A percentile compares a stretch with the other conserved stretches of the same genome.
Conservation (phyloP, 2,329 filamentous ascomycete species). For the Calonectria montana region DNA sequence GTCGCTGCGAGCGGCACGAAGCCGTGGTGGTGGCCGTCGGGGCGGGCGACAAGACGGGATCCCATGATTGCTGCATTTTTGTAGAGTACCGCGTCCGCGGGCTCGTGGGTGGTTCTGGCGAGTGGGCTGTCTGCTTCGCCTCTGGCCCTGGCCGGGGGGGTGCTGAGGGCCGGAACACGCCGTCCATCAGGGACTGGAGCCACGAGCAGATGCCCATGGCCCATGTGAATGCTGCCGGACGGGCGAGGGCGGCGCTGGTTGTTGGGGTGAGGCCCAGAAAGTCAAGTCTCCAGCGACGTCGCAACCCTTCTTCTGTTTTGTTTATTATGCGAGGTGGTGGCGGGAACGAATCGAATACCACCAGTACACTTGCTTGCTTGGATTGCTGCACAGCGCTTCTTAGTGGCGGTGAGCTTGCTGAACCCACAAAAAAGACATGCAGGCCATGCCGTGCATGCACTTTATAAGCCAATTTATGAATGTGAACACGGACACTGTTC, state of each 20-base stretch:
- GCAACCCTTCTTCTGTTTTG: neutral
- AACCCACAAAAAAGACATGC: slow-evolving; percentile 15
- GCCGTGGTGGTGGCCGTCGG: slow-evolving; percentile 7
- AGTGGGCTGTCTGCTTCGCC: slow-evolving; percentile 10
- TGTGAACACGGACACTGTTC: slow-evolving; percentile 10
- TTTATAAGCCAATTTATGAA: slow-evolving; percentile 16
- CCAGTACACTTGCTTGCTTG: slow-evolving; percentile 5
- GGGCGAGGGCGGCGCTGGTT: neutral
- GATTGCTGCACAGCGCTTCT: slow-evolving; percentile 1
- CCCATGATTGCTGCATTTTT: slow-evolving; percentile 8
- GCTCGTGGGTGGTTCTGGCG: neutral
- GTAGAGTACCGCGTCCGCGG: slow-evolving; percentile 11
- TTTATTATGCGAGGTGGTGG: slow-evolving; percentile 17
- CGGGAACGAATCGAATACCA: neutral
- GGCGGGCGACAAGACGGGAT: slow-evolving; percentile 10
- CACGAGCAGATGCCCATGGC: slow-evolving; percentile 23
- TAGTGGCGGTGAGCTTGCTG: slow-evolving; percentile 19
- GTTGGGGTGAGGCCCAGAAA: neutral
- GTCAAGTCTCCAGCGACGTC: neutral
- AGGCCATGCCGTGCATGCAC: slow-evolving; percentile 8
- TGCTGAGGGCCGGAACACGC: slow-evolving; percentile 5
- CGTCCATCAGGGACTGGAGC: slow-evolving; percentile 16
- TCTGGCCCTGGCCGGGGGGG: slow-evolving; percentile 6
- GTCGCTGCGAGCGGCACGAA: slow-evolving; percentile 10
- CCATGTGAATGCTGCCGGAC: neutral